Percentiles rank a stretch among this genome's conserved stretches.
Conservation (phyloP, 805 yeast genomes). For the Hanseniaspora vineae region DNA sequence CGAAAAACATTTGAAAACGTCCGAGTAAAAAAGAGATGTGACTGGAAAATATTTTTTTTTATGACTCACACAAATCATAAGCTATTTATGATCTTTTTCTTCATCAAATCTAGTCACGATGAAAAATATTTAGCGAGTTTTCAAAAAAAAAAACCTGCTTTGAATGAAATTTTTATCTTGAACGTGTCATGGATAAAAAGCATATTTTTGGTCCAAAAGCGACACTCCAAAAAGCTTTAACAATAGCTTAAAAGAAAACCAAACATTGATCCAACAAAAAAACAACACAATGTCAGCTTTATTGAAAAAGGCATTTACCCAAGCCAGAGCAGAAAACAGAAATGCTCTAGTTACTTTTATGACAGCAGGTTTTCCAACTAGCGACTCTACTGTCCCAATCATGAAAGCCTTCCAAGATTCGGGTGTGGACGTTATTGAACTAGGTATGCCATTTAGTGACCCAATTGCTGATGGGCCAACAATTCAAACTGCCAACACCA, state of each 20-base stretch:
- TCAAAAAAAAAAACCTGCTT: too few species aligned
- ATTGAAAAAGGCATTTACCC: constrained; percentile 41
- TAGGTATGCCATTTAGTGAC: constrained; percentile 94
- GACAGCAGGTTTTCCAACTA: constrained; percentile 88
- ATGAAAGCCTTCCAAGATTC: constrained; percentile 83
- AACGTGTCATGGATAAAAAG: too few species aligned
- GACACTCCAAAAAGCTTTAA: background rate
- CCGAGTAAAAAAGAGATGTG: too few species aligned
- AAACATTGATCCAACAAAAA: background rate
- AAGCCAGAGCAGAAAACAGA: constrained; percentile 52
- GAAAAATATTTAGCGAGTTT: too few species aligned
- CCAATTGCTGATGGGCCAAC: constrained; percentile 99
- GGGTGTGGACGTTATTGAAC: constrained; percentile 89
- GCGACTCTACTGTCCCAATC: constrained; percentile 79
- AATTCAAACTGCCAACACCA: constrained; percentile 76
- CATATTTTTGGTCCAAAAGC: too few species aligned
- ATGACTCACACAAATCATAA: too few species aligned
- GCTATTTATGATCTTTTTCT: too few species aligned
- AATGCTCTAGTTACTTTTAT: constrained; percentile 83
- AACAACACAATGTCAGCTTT: constrained; percentile 19
- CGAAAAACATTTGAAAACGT: too few species aligned
- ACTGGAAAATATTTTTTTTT: too few species aligned
- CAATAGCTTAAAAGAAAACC: background rate
- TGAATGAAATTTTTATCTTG: too few species aligned
- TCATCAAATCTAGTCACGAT: too few species aligned